A percentile compares a stretch with the other conserved stretches of the same genome.
These are phyloP conservation scores for Plasmodium berghei DNA, from an alignment of 169 alveolate species.

Conservation along the genomic window DNA sequence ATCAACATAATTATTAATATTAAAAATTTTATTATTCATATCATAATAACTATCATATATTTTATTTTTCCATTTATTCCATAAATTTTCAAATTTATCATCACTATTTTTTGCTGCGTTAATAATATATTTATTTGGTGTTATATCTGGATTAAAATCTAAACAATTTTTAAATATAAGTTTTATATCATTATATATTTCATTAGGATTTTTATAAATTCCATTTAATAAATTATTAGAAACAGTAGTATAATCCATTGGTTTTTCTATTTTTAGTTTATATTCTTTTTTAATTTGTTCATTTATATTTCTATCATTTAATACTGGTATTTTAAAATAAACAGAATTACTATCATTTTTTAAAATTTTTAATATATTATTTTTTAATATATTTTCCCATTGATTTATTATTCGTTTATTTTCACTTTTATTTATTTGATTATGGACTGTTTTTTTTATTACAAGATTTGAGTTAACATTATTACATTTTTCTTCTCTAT, in stretches of 20 bases:
- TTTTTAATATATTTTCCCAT: slow-evolving; percentile 34
- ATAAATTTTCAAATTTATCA: slow-evolving; percentile 20
- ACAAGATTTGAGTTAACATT: background rate
- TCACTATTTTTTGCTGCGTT: slow-evolving; percentile 49
- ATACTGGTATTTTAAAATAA: slow-evolving; percentile 52
- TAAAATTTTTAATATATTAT: slow-evolving; percentile 15
- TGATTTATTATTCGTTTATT: background rate
- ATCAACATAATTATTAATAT: slow-evolving; percentile 8
- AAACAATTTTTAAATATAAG: slow-evolving; percentile 54
- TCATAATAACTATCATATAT: slow-evolving; percentile 10
- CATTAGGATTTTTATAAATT: slow-evolving; percentile 20
- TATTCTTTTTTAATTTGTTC: slow-evolving; percentile 35
- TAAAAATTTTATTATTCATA: slow-evolving; percentile 11
- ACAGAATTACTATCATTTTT: slow-evolving; percentile 29
- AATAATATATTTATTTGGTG: slow-evolving; percentile 40
- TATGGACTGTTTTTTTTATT: background rate
- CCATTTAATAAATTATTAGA: slow-evolving; percentile 31
- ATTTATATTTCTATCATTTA: slow-evolving; percentile 31
- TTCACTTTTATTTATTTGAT: background rate
- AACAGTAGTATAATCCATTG: slow-evolving; percentile 55
- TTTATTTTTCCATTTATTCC: slow-evolving; percentile 35
- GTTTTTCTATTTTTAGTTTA: slow-evolving; percentile 29
- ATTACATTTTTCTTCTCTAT: background rate
- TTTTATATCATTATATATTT: slow-evolving; percentile 26
- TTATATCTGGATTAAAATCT: slow-evolving; percentile 45